These are phyloP conservation scores for Pilobolus umbonatus DNA, from an alignment of 192 early-diverging fungal genomes.

Conservation along the genomic window DNA sequence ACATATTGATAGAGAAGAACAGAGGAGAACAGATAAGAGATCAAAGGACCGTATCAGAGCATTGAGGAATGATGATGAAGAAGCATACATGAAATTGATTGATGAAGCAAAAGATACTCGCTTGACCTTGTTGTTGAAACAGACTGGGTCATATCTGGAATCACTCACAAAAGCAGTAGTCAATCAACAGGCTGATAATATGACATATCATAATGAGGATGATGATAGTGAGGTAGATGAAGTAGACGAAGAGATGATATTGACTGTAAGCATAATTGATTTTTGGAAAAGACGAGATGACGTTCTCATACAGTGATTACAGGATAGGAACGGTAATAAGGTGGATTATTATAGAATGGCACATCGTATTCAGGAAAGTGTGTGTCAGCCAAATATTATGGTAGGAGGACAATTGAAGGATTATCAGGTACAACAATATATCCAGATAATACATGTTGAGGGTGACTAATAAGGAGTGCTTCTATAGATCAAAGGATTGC, in stretches of 20 bases:
- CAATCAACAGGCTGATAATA: conserved; percentile 67
- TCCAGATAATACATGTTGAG: background rate
- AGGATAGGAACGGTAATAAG: conserved; percentile 40
- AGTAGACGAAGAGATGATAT: conserved; percentile 34
- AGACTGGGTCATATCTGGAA: conserved; percentile 83
- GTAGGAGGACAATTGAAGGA: conserved; percentile 92
- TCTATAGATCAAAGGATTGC: conserved; percentile 76
- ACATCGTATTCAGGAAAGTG: conserved; percentile 78
- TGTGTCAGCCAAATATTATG: conserved; percentile 76
- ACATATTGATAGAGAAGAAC: conserved; percentile 87
- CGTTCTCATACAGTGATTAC: background rate
- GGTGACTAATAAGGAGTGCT: background rate
- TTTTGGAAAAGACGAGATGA: background rate
- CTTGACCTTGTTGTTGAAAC: conserved; percentile 82
- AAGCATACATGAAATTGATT: conserved; percentile 90
- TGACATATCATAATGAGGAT: conserved; percentile 41
- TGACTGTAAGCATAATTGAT: conserved; percentile 15
- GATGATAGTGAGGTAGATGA: conserved; percentile 29
- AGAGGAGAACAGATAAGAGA: conserved; percentile 74
- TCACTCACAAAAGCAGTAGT: conserved; percentile 81
- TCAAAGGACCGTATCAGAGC: conserved; percentile 94
- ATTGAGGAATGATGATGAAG: conserved; percentile 94
- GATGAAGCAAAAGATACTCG: conserved; percentile 96
- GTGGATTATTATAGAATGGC: conserved; percentile 85
- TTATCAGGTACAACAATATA: conserved; percentile 61